Evolutionary conservation across 1,284 basidiomycete species (phyloP), one percentile per base, ranked within the genome.

Genomic region (Naganishia sp.): DNA sequence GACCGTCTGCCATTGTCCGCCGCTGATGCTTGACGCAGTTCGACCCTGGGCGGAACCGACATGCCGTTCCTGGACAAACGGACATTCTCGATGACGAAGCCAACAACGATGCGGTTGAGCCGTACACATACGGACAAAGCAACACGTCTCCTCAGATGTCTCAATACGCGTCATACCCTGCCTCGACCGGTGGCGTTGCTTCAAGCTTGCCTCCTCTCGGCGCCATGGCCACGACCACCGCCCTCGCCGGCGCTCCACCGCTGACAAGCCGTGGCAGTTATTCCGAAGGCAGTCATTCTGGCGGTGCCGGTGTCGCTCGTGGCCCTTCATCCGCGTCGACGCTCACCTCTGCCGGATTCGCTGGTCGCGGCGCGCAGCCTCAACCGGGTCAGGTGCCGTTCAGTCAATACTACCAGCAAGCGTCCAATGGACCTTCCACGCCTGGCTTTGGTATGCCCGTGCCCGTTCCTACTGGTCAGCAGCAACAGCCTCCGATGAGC

Each of bases 41-140:
- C 58, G 77, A 79, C 67, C 77, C 76, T 42, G 66, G 64, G 25
- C 73, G 74, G 32, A 71, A 72, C 63, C 74, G 75, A 71, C 73
- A 72, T 50, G 76, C 72, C 25, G 68, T 71, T 6, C 68, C 68
- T 1, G 68, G 68, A 21, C 45, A 61, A n/a, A 72, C 78, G 62
- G 78, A 80, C 61, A 72, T 80, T 6, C 69, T 71, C n/a, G 72
- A 70, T 54, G 76, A 78, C 55, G 58, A 61, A 51, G 56, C 52
- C 9, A 71, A 71, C 11, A 68, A 69, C 10, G 72, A 73, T 5
- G 70, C 70, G 15, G 73, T 79, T 51, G 75, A 77, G 39, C 77
- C 79, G 9, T 79, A 74, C 73, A 57, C 54, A 9, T 75, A 74
- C 63, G 77, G 77, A 10, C 42, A 55, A 41, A 53, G 50, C 42